A percentile compares a stretch with the other conserved stretches of the same genome.
Conservation (phyloP, 805 yeast genomes). For the Starmerella scarabaei region DNA sequence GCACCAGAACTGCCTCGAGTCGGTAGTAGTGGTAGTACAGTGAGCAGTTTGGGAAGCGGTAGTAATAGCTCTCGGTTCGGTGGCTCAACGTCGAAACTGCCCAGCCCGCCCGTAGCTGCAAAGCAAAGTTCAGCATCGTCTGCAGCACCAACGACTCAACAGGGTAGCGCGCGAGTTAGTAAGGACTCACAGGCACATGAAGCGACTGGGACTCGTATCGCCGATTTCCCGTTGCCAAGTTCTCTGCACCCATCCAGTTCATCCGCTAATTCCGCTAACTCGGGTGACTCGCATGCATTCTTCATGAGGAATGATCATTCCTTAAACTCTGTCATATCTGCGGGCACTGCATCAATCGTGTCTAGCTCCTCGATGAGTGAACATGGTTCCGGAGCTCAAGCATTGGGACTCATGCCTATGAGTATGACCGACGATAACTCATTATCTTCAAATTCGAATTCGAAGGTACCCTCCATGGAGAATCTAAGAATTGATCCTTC, state of each 20-base stretch:
- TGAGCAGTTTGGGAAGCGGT: no score
- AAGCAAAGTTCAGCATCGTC: no score
- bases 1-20: neutral
- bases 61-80: no score
- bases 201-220: no score
- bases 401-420: slow-evolving; percentile 14
- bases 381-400: neutral
- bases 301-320: neutral
- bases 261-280: neutral
- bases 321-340: neutral
- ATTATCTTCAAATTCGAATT: slow-evolving; percentile 1
- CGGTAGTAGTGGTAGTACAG: neutral
- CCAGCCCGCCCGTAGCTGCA: no score
- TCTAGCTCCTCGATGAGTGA: neutral
- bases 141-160: no score
- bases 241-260: no score
- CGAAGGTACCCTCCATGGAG: slow-evolving; percentile 3
- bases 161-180: no score
- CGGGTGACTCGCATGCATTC: neutral
- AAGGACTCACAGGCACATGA: no score
- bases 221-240: no score
- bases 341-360: neutral
- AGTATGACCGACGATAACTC: slow-evolving; percentile 7
- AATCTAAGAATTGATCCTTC: neutral
- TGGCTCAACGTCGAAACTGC: no score